These are phyloP conservation scores for Tylopilus orsonianus DNA, from an alignment of 1,284 basidiomycete genomes.

Conservation along the genomic window DNA sequence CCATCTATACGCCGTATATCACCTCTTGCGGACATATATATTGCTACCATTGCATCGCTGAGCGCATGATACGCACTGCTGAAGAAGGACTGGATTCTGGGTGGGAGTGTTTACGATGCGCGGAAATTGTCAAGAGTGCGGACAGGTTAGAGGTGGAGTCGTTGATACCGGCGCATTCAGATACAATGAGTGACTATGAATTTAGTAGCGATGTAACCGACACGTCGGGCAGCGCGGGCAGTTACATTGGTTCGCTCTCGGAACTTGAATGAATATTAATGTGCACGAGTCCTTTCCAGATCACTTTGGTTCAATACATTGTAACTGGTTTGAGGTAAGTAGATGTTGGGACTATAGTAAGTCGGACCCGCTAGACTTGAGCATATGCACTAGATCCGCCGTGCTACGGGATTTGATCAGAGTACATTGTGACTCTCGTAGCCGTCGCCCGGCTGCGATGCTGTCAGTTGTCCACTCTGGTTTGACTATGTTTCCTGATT, in stretches of 20 bases:
- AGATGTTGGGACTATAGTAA: constrained; percentile 5
- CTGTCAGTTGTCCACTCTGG: constrained; percentile 75
- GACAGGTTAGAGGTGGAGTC: constrained; percentile 44
- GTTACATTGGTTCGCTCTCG: constrained; percentile 33
- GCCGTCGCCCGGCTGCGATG: constrained; percentile 52
- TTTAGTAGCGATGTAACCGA: constrained; percentile 51
- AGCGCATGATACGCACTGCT: constrained; percentile 70
- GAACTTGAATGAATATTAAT: constrained; percentile 15
- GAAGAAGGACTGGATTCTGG: constrained; percentile 61
- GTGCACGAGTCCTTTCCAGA: not conserved
- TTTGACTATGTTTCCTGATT: constrained; percentile 53
- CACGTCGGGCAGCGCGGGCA: constrained; percentile 33
- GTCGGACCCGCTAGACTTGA: constrained; percentile 23
- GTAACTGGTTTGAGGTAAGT: constrained; percentile 8
- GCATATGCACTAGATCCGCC: constrained; percentile 28
- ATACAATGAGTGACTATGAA: constrained; percentile 49
- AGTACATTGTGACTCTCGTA: constrained; percentile 56
- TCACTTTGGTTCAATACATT: constrained; percentile 14
- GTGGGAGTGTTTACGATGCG: constrained; percentile 85
- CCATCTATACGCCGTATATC: constrained; percentile 70
- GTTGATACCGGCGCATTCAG: constrained; percentile 26
- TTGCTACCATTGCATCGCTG: constrained; percentile 87
- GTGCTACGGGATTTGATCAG: constrained; percentile 38
- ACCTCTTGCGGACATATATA: constrained; percentile 80
- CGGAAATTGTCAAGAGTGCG: constrained; percentile 53